These are phyloP conservation scores for Chimonanthus salicifolius DNA, from an alignment of 164 flowering plant species.

Conservation along the genomic window DNA sequence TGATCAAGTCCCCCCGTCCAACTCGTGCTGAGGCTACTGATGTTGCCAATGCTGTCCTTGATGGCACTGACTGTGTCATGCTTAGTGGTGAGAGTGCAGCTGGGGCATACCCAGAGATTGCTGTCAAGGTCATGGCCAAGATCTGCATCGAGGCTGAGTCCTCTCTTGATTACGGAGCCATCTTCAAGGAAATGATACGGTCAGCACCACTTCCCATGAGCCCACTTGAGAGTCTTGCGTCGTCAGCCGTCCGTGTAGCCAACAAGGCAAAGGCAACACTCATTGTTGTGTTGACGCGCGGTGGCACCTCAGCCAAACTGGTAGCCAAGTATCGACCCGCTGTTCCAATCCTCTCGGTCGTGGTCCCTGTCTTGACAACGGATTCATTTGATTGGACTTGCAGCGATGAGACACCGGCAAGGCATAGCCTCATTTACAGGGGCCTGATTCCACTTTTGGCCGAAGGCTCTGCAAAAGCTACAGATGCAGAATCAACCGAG, in stretches of 20 bases:
- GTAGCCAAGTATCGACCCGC: slow-evolving; percentile 88
- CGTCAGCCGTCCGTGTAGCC: slow-evolving; percentile 79
- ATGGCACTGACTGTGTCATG: slow-evolving; percentile 88
- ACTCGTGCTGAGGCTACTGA: slow-evolving; percentile 89
- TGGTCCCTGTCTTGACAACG: slow-evolving; percentile 75
- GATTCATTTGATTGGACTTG: slow-evolving; percentile 73
- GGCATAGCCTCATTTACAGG: slow-evolving; percentile 69
- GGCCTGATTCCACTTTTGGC: slow-evolving; percentile 67
- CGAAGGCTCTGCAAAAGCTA: slow-evolving; percentile 79
- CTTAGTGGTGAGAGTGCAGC: slow-evolving; percentile 93
- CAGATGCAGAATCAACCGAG: slow-evolving; percentile 78
- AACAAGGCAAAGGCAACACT: slow-evolving; percentile 63
- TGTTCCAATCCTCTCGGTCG: slow-evolving; percentile 75
- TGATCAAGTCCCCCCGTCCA: slow-evolving; percentile 85
- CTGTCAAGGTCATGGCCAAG: slow-evolving; percentile 75
- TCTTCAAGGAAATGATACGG: slow-evolving; percentile 67
- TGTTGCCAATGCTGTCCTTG: slow-evolving; percentile 84
- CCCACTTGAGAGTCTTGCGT: slow-evolving; percentile 79
- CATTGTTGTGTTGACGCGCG: slow-evolving; percentile 72
- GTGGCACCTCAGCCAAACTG: slow-evolving; percentile 74
- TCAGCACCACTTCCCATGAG: slow-evolving; percentile 79
- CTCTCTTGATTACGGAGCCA: slow-evolving; percentile 66
- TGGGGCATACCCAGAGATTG: slow-evolving; percentile 75
- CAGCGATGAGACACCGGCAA: slow-evolving; percentile 77
- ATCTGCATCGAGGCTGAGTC: slow-evolving; percentile 77